These are phyloP conservation scores for Diaporthe destruens DNA, from an alignment of 2,329 filamentous ascomycete species.

Conservation along the genomic window DNA sequence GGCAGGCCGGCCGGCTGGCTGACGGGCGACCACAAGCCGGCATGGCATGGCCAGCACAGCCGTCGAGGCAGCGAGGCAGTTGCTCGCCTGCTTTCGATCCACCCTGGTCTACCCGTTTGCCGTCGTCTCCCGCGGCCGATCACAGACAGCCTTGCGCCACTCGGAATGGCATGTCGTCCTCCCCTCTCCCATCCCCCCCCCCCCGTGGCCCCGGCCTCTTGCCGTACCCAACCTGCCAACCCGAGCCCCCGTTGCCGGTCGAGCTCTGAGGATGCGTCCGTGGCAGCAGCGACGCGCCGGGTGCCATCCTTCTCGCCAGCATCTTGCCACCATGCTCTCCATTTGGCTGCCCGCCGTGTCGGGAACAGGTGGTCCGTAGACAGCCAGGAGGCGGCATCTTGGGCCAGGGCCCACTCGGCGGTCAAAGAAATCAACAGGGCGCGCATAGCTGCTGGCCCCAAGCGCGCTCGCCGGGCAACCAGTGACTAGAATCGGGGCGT, in stretches of 20 bases:
- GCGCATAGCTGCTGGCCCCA: not conserved
- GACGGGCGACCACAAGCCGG: not conserved
- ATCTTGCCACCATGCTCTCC: conserved; percentile 16
- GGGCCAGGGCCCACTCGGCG: conserved; percentile 9
- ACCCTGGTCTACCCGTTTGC: not conserved
- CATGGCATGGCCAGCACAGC: not conserved
- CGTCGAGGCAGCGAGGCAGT: not conserved
- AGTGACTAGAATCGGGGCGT: conserved; percentile 4
- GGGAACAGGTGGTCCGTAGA: not conserved
- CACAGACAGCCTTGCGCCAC: conserved; percentile 23
- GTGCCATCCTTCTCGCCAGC: conserved; percentile 10
- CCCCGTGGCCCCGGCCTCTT: not conserved
- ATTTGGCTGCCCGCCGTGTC: conserved; percentile 2
- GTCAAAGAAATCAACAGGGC: conserved; percentile 6
- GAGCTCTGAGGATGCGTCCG: not conserved
- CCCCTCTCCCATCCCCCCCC: not conserved
- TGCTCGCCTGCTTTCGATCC: not conserved
- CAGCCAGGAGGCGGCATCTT: not conserved
- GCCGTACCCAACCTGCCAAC: not conserved
- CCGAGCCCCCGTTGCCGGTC: not conserved
- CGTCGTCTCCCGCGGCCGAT: conserved; percentile 6
- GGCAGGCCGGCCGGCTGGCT: conserved; percentile 6
- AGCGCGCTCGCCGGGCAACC: not conserved
- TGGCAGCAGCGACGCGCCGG: not conserved
- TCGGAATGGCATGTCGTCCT: conserved; percentile 2